phyloP scores from a whole-genome alignment of 2,329 filamentous ascomycete genomes.

The Colletotrichum tanaceti region DNA sequence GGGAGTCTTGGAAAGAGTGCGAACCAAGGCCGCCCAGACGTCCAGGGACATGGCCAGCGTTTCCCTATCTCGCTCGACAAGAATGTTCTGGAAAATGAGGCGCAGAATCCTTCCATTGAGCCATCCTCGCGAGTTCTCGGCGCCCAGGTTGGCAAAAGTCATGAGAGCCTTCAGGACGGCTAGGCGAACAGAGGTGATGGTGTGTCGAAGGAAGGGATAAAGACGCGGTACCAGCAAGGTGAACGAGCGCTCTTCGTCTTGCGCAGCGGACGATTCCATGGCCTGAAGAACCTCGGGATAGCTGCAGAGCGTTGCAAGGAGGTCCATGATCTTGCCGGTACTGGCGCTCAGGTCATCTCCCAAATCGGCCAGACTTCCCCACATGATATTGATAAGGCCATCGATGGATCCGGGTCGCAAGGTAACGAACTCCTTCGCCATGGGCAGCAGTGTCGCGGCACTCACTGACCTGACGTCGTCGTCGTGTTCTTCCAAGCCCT shows the following conservation, averaged over 20 bases:
- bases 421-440: slow-evolving; percentile 93
- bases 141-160: slow-evolving; percentile 90
- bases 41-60: slow-evolving; percentile 86
- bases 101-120: slow-evolving; percentile 89
- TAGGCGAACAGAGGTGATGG: slow-evolving; percentile 93
- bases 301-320: slow-evolving; percentile 93
- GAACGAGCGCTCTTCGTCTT: slow-evolving; percentile 89
- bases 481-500: slow-evolving; percentile 88
- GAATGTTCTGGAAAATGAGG: slow-evolving; percentile 92
- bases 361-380: slow-evolving; percentile 96
- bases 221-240: slow-evolving; percentile 91
- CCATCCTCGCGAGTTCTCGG: slow-evolving; percentile 86
- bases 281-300: slow-evolving; percentile 92
- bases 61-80: slow-evolving; percentile 89
- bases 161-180: slow-evolving; percentile 92
- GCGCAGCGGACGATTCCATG: slow-evolving; percentile 89
- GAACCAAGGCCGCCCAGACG: slow-evolving; percentile 84
- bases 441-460: slow-evolving; percentile 95
- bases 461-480: slow-evolving; percentile 98
- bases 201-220: slow-evolving; percentile 96
- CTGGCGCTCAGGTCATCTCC: slow-evolving; percentile 97
- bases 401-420: slow-evolving; percentile 83
- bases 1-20: slow-evolving; percentile 72
- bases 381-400: slow-evolving; percentile 90
- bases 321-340: slow-evolving; percentile 98